A percentile compares a stretch with the other conserved stretches of the same genome.
These are phyloP conservation scores for Alternaria postmessia DNA, from an alignment of 2,329 filamentous ascomycete genomes.

Conservation along the genomic window DNA sequence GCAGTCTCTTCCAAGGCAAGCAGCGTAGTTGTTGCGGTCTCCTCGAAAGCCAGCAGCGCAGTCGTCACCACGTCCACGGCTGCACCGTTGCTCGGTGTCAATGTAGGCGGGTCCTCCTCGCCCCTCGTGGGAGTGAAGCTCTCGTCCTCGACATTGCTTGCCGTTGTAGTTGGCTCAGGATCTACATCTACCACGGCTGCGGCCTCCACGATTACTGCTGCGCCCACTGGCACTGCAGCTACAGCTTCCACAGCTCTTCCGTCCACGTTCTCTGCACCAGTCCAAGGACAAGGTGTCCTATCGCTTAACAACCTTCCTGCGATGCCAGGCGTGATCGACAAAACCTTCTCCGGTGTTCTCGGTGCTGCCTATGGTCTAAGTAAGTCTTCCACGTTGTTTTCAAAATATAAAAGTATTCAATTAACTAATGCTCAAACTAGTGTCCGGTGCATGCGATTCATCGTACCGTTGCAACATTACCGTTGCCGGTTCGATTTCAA, in stretches of 20 bases:
- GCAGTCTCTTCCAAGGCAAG: background rate
- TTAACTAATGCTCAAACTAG: background rate
- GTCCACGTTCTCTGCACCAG: background rate
- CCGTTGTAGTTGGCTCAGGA: background rate
- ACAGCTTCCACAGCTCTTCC: background rate
- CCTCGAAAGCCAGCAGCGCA: background rate
- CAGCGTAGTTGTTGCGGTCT: background rate
- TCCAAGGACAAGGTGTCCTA: background rate
- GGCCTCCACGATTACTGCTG: background rate
- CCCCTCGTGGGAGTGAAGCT: background rate
- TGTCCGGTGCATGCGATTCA: background rate
- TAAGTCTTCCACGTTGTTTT: background rate
- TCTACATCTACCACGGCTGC: background rate
- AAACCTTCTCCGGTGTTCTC: background rate
- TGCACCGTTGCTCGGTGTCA: background rate
- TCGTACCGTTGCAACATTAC: background rate
- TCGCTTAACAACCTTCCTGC: background rate
- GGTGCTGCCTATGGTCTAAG: background rate
- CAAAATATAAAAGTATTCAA: background rate
- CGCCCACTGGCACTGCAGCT: background rate
- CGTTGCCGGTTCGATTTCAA: background rate
- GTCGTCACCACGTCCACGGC: background rate
- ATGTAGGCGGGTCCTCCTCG: background rate
- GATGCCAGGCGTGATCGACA: background rate
- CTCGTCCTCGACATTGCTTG: background rate